Base-by-base conservation (phyloP, 805 yeast species). In the Candida krabiensis region DNA sequence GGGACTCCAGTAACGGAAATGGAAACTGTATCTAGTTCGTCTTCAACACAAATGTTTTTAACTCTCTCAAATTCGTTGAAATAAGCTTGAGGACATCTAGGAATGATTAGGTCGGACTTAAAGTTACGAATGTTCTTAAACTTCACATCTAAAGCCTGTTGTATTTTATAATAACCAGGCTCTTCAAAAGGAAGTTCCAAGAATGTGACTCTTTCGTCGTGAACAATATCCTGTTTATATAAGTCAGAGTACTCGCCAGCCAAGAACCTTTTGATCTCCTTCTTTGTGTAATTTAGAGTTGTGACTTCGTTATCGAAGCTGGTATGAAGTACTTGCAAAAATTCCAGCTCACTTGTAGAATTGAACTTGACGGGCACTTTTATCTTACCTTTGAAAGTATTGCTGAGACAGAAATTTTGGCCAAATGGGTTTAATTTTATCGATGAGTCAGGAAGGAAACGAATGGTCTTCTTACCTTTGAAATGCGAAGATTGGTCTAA, bases 391-490 rank as follows among this genome's bases (percentile, higher is more conserved):
- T 34, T 58, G 53, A 43, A 54, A 7, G 40, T 38, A 11, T 56
- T 47, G 13, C 75, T 74, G 30, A 84, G 48, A 64, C 99, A 93
- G 43, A 73, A 75, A 4, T 77, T 69, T 19, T 75, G 79, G 34
- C 71, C 76, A 50, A 79, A 75, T 3, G 96, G 96, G 47, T 90
- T 88, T 50, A 93, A 64, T 52, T 72, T 69, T 4, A 95, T 96
- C 0, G 95, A 83, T 30, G 95, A 84, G 61, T 91, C 97, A 0
- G 99, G 98, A 24, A 93, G 67, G 44, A 86, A 85, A 54, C 90
- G 85, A 44, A 93, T 83, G 1, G 90, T 85, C 54, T 86, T 86
- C 29, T 79, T 80, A 30, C 99, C 99, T 53, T 78, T 83, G 58
- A 90, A 84, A 59, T 89, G 95, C 2, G 76, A 56, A 16, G 76